Evolutionary conservation across 768 basidiomycete species (phyloP), one percentile per base, ranked within the genome.

Genomic region (Ramaria rubella): DNA sequence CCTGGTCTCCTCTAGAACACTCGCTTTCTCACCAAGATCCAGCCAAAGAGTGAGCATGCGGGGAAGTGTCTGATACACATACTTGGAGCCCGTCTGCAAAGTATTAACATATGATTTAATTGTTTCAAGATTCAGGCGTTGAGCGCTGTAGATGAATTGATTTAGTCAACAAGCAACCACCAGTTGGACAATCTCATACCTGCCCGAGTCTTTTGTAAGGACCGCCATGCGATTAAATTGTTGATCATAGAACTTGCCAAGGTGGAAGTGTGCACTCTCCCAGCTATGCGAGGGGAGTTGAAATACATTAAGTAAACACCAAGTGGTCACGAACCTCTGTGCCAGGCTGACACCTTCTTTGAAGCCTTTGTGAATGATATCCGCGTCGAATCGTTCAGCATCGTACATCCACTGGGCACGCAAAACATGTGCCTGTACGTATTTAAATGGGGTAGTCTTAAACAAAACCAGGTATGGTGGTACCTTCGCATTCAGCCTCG

Each of bases 1-100:
- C 49, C 44, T 46, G 12, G 44, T 51, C 46, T 63, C 29, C 31
- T 52, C n/a, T 29, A 38, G 36, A 4, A 38, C 29, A 53, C 11
- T 38, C 17, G 62, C 61, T 58, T 78, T 72, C 52, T 93, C 93
- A n/a, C 87, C 93, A 58, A 90, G 68, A 68, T 96, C 94, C 49
- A 98, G 73, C 94, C 94, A 99, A 29, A 99, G 81, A 0, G 94
- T 98, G 8, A 99, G 77, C 60, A 97, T 77, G 38, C 96, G 84
- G 0, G 96, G 94, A 59, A 99, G 83, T 0, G 93, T 92, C 67
- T 95, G 95, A 68, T 95, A 98, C 23, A 95, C 86, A 68, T 87
- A 96, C 75, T 99, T 99, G 34, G 94, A 91, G 17, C 96, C 96
- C 65, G 77, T 72, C 64, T 75, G 75, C 45, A 94, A 82, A 1